Percentiles rank a stretch among this genome's conserved stretches.
Conservation (phyloP, 441 rosid genomes). For the Daphne laureola region DNA sequence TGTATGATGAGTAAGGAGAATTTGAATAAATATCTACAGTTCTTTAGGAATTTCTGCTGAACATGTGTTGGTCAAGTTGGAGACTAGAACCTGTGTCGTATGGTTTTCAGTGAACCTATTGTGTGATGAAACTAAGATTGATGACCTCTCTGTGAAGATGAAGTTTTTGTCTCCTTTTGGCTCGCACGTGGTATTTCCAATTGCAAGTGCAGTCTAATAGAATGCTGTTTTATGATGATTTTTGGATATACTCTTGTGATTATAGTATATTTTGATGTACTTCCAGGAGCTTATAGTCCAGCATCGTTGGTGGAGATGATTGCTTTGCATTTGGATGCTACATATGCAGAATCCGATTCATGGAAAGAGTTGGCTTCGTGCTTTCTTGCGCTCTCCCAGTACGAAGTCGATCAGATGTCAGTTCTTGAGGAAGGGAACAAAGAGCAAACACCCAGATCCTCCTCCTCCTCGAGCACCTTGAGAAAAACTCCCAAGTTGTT, state of each 20-base stretch:
- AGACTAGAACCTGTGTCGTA: background rate
- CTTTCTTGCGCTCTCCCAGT: constrained; percentile 36
- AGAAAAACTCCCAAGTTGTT: constrained; percentile 35
- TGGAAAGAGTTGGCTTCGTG: constrained; percentile 80
- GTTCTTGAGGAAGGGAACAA: constrained; percentile 29
- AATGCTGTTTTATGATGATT: background rate
- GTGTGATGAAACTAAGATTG: too few species aligned
- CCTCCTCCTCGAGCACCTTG: constrained; percentile 29
- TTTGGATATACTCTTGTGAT: constrained; percentile 1
- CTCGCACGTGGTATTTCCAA: too few species aligned
- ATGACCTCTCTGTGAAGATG: too few species aligned
- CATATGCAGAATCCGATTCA: constrained; percentile 28
- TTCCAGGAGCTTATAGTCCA: constrained; percentile 49
- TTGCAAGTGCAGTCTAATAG: too few species aligned
- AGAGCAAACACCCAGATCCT: constrained; percentile 19
- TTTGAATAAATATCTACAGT: too few species aligned
- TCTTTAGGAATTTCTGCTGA: too few species aligned
- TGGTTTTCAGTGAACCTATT: too few species aligned
- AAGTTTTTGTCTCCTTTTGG: background rate
- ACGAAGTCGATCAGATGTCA: constrained; percentile 62
- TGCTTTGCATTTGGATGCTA: constrained; percentile 77
- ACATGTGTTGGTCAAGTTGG: background rate
- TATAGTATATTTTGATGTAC: constrained; percentile 4
- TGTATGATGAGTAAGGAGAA: too few species aligned
- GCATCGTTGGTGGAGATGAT: constrained; percentile 65